Base-by-base conservation (phyloP, 257 asterid species). In the Gardenia jasminoides region DNA sequence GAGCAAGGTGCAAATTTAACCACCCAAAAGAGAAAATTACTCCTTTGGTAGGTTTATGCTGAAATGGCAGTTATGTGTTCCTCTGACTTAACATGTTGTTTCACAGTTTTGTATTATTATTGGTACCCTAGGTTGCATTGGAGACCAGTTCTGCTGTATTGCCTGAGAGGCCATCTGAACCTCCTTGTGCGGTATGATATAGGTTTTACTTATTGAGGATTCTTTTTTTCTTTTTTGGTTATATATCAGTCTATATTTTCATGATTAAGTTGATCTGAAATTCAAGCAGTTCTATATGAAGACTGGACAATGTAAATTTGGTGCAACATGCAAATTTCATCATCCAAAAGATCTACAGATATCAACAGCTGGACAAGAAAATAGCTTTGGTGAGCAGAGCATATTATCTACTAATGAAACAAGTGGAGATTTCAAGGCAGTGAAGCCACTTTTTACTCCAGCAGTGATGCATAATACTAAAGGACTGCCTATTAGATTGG, bases 111-210 rank as follows among this genome's bases (percentile, higher is more conserved):
- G 3, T 64, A n/a, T 20, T 44, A 41, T 75, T n/a, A 79, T 82
- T 75, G 75, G 73, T 83, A 77, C 82, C 83, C 84, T 86, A 93
- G 97, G 94, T 85, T 86, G 88, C 89, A 83, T 56, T 79, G 68
- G 91, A 85, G 78, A 86, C 83, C 72, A 86, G 88, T 83, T 82
- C 58, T 81, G 68, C 84, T 81, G 81, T 39, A 83, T 87, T 96
- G 82, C 99, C 99, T 48, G 97, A 96, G 83, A 89, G 98, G 78
- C 98, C 99, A 74, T 85, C 97, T 70, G 99, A 96, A 83, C 98
- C 92, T 68, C 87, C 91, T 26, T 96, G 99, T 89, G 89, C 95
- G 82, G 99, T 94, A 91, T 87, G 96, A 72, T 83, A 44, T 83
- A 65, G 12, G 65, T 67, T 84, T 81, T 80, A 75, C 82, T 61